These are phyloP conservation scores for Cenchrus purpureus DNA, from an alignment of 176 grass and related monocot genomes.

Conservation along the genomic window DNA sequence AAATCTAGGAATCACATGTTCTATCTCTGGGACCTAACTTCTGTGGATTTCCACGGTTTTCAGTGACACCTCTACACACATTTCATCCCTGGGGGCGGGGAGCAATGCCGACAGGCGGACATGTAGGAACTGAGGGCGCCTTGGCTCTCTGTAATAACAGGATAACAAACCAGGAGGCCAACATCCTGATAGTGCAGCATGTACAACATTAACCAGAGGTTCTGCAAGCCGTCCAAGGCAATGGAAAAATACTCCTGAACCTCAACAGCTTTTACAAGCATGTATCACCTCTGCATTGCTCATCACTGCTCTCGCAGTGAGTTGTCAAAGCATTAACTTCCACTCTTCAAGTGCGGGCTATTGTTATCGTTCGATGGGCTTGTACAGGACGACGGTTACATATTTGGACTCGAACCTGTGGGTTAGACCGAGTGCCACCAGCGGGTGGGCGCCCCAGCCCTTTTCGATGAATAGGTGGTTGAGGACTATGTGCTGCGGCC, in stretches of 20 bases:
- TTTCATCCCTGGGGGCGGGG: constrained; percentile 2
- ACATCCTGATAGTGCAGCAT: constrained; percentile 35
- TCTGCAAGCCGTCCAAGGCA: constrained; percentile 40
- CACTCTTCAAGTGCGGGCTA: constrained; percentile 32
- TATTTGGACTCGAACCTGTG: constrained; percentile 97
- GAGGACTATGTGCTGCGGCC: constrained; percentile 85
- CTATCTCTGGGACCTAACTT: constrained; percentile 38
- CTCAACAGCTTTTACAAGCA: constrained; percentile 52
- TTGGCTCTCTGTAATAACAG: constrained; percentile 2
- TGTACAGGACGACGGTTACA: constrained; percentile 90
- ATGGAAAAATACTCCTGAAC: constrained; percentile 45
- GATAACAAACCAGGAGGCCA: constrained; percentile 32
- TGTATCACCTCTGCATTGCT: constrained; percentile 28
- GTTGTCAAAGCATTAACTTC: constrained; percentile 59
- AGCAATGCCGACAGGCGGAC: constrained; percentile 11
- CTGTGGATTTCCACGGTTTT: constrained; percentile 44
- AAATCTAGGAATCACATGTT: constrained; percentile 37
- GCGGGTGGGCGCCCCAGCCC: constrained; percentile 66
- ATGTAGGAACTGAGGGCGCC: constrained; percentile 7
- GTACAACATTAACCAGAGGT: constrained; percentile 48
- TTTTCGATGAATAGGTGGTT: constrained; percentile 99
- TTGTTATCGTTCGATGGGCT: constrained; percentile 71
- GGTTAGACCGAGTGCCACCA: constrained; percentile 90
- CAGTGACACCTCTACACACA: constrained; percentile 47
- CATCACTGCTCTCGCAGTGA: constrained; percentile 41